Percentiles rank a stretch among this genome's conserved stretches.
Evolutionary conservation across 257 asterid species (phyloP).

Genomic region (Catharanthus roseus): DNA sequence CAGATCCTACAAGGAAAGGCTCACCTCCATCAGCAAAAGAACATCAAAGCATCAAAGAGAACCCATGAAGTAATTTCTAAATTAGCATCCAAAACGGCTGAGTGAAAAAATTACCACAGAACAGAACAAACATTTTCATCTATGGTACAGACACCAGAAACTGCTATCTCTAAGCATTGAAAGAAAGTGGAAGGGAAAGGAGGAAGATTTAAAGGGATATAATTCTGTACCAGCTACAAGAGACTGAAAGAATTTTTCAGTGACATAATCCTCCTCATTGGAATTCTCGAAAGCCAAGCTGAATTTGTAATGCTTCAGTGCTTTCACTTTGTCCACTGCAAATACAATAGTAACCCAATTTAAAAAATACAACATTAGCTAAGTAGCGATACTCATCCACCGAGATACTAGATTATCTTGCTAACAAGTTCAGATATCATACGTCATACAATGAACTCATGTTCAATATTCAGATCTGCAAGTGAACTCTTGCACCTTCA

Average conservation of each 20-base stretch:
- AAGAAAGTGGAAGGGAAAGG: background rate
- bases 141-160: background rate
- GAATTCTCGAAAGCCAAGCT: conserved; percentile 99
- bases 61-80: background rate
- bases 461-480: conserved; percentile 1
- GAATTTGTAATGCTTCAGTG: conserved; percentile 74
- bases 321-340: conserved; percentile 84
- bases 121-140: background rate
- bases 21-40: conserved; percentile 24
- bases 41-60: conserved; percentile 3
- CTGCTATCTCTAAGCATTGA: background rate
- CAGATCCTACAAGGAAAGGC: conserved; percentile 44
- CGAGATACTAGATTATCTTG: background rate
- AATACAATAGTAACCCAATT: conserved; percentile 18
- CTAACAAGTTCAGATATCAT: background rate
- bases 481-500: background rate
- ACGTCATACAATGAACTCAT: background rate
- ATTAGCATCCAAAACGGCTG: background rate
- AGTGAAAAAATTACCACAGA: background rate
- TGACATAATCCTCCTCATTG: conserved; percentile 94
- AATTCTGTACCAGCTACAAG: conserved; percentile 81
- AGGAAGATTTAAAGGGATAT: background rate
- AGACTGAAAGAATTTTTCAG: conserved; percentile 90
- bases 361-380: background rate
- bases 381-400: background rate